These are phyloP conservation scores for Penicillium sp. DNA, from an alignment of 2,329 filamentous ascomycete species.

Conservation along the genomic window DNA sequence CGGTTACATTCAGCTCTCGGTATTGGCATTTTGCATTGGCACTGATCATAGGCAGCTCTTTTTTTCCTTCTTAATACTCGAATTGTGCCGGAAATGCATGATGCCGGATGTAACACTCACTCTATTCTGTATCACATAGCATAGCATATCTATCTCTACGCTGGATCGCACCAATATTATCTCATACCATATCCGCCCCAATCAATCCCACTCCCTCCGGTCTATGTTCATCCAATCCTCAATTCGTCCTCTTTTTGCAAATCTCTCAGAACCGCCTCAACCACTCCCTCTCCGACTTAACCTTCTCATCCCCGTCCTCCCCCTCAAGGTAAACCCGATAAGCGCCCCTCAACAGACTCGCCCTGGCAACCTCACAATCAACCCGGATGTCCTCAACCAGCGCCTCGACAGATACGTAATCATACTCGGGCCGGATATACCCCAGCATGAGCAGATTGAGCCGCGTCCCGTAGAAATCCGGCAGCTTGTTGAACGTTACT, in stretches of 20 bases:
- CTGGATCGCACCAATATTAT: neutral
- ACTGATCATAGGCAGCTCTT: neutral
- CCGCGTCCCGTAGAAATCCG: constrained; percentile 83
- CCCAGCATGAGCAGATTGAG: constrained; percentile 83
- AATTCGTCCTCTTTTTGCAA: neutral
- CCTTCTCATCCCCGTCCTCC: constrained; percentile 37
- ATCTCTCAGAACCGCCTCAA: constrained; percentile 34
- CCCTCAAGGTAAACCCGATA: constrained; percentile 57
- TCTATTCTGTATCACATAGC: constrained; percentile 17
- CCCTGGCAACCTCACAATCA: constrained; percentile 82
- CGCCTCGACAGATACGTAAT: constrained; percentile 83
- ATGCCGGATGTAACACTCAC: neutral
- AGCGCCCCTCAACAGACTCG: constrained; percentile 69
- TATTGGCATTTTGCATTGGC: constrained; percentile 2
- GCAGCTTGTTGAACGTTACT: constrained; percentile 45
- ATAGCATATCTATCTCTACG: neutral
- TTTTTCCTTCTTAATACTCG: constrained; percentile 6
- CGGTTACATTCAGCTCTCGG: neutral
- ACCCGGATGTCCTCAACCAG: constrained; percentile 85
- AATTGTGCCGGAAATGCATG: constrained; percentile 9
- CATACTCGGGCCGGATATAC: constrained; percentile 85
- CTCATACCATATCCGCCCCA: neutral
- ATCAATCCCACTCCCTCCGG: neutral
- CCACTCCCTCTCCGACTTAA: constrained; percentile 39
- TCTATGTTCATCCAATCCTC: neutral